Base-by-base conservation (phyloP, 2,329 filamentous ascomycete species). In the Hymenotorrendiella dingleyae region DNA sequence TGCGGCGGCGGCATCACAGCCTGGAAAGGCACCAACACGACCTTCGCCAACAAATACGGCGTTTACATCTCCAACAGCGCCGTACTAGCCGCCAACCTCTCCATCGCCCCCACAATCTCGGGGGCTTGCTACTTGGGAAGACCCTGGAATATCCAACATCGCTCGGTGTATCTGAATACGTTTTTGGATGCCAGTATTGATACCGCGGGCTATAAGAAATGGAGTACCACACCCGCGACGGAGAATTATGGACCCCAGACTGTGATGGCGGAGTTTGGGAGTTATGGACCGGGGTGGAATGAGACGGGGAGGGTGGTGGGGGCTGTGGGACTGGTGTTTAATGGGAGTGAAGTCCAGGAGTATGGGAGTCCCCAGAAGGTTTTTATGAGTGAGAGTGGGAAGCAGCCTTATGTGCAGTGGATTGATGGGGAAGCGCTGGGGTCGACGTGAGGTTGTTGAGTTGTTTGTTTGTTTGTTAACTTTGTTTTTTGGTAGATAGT, bases 21-120 rank as follows among this genome's bases (percentile, higher is more conserved):
- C 0, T 84, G 80, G 81, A 84, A 84, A 54, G 78, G 76, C 21
- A 71, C 74, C 0, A 82, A 83, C 60, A 84, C 79, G 0, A 82
- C 78, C 0, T 82, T 78, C 39, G 58, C 61, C 4, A 85, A 85
- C 62, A 80, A 79, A 53, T 84, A 82, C 58, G 80, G 81, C 7
- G 73, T 78, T 1, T 84, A 84, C 58, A 72, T 85, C 45, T 69
- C 76, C 36, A 66, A 74, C 21, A 76, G 73, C 0, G 62, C 63
- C 3, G 67, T 82, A 4, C 60, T 67, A 1, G 74, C 76, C 2
- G 73, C 75, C 19, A 84, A 84, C 54, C 50, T 56, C 12, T 63
- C 28, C 14, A 40, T 40, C 20, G 38, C 64, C 10, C 36, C 48
- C 3, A 41, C 17, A 4, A 57, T 58, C 12, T 42, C 44, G 8